Evolutionary conservation across 2,329 filamentous ascomycete genomes (phyloP), one percentile per base, ranked within the genome.

Genomic region (Zymoseptoria ardabiliae): DNA sequence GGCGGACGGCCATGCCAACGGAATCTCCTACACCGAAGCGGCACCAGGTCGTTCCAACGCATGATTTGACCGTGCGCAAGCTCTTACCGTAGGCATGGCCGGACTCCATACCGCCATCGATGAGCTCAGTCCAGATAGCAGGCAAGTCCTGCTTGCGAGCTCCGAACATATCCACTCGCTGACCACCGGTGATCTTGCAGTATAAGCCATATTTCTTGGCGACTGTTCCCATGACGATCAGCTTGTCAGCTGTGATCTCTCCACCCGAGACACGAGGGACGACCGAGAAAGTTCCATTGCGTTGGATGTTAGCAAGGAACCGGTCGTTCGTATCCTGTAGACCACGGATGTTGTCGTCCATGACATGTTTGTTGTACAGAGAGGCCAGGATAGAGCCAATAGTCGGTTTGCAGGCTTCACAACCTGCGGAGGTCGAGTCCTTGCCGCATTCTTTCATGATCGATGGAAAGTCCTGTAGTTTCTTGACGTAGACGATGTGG

Each of bases 141-240:
- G 89, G 80, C 19, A 96, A 79, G 72, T 96, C 90, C 65, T 94
- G 88, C 76, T 95, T 96, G 75, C 86, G 86, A 0, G 91, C 91
- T 49, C 91, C 91, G 69, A 96, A 96, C 86, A 96, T 84, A 73
- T 96, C 91, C 70, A 96, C 96, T 58, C 91, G 85, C 74, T 96
- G 91, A 1, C 89, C 91, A 58, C 91, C 91, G 0, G 91, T 96
- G 71, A 96, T 95, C 76, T 96, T 96, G 70, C 87, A 91, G 76
- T 96, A 96, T 6, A 96, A 78, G 41, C 82, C 82, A 70, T 90
- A 96, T 71, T 93, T 87, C 77, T 89, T 89, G 0, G 91, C 91
- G 0, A 96, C 90, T 58, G 86, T 84, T 0, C 90, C 91, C 60
- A 96, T 91, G 58, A 86, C 83, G 53, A 96, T 88, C 55, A 96